These are phyloP conservation scores for Amanita rimosa DNA, from an alignment of 768 basidiomycete genomes.

Conservation along the genomic window DNA sequence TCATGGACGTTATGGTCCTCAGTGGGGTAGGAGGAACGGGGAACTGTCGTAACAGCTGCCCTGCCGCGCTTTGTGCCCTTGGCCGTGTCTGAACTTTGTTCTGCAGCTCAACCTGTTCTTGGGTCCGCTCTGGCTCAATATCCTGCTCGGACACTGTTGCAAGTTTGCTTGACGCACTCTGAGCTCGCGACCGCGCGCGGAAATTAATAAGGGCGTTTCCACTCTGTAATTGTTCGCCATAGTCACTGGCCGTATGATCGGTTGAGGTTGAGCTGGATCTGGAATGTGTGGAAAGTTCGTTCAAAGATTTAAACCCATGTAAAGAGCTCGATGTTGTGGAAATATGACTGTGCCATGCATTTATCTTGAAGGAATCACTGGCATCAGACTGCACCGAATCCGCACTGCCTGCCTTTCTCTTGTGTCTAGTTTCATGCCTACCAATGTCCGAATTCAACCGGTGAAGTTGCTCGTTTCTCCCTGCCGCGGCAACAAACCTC, in stretches of 20 bases:
- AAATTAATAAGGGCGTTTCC: not conserved
- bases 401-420: not conserved
- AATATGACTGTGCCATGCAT: not conserved
- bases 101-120: not conserved
- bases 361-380: not conserved
- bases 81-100: not conserved
- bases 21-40: not conserved
- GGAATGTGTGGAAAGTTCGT: not conserved
- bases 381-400: not conserved
- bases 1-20: not conserved
- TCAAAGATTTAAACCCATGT: not conserved
- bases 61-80: conserved; percentile 2
- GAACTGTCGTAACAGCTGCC: not conserved
- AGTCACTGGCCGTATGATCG: conserved; percentile 1
- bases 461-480: not conserved
- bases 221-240: conserved; percentile 1
- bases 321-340: not conserved
- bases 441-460: not conserved
- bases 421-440: not conserved
- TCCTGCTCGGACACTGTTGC: conserved; percentile 1
- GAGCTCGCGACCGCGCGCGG: not conserved
- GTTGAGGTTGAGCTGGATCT: conserved; percentile 2
- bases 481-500: not conserved
- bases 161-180: not conserved
- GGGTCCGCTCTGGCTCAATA: not conserved